Evolutionary conservation across 1,284 basidiomycete genomes (phyloP).

Genomic region (Cerrena zonata): DNA sequence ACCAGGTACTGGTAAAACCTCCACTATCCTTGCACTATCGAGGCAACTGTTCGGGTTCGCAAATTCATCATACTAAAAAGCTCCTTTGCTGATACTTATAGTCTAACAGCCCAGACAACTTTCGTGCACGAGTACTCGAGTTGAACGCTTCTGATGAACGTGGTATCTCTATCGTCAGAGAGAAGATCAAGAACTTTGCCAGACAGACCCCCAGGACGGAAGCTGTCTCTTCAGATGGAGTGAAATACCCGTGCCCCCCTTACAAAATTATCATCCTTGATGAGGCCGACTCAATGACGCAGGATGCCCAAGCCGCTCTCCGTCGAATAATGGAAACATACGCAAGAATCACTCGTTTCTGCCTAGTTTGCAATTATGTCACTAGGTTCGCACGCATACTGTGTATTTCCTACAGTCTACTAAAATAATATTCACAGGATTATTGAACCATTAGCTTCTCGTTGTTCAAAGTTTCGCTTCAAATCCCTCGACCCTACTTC

Average conservation of each 20-base stretch:
- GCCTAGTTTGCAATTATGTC: conserved; percentile 98
- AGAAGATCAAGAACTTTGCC: conserved; percentile 98
- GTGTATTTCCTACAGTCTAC: not conserved
- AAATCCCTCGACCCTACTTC: conserved; percentile 81
- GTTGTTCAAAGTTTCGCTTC: conserved; percentile 99
- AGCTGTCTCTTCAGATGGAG: conserved; percentile 69
- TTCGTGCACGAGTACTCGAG: conserved; percentile 89
- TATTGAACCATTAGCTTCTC: conserved; percentile 96
- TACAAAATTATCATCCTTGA: conserved; percentile 99
- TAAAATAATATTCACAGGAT: conserved; percentile 59
- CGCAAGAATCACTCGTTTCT: conserved; percentile 94
- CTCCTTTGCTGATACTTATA: conserved; percentile 1
- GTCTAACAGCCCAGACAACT: conserved; percentile 85
- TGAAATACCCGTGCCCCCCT: conserved; percentile 89
- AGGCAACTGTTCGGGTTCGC: conserved; percentile 89
- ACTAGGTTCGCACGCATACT: conserved; percentile 62
- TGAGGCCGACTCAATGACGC: conserved; percentile 99
- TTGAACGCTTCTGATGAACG: conserved; percentile 99
- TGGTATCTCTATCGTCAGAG: conserved; percentile 92
- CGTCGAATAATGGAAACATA: conserved; percentile 98
- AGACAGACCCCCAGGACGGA: conserved; percentile 81
- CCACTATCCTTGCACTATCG: conserved; percentile 91
- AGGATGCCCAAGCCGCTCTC: conserved; percentile 94
- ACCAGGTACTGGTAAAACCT: conserved; percentile 97
- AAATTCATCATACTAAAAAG: not conserved